Conservation (phyloP, 768 basidiomycete genomes). For the Exsudoporus frostii region DNA sequence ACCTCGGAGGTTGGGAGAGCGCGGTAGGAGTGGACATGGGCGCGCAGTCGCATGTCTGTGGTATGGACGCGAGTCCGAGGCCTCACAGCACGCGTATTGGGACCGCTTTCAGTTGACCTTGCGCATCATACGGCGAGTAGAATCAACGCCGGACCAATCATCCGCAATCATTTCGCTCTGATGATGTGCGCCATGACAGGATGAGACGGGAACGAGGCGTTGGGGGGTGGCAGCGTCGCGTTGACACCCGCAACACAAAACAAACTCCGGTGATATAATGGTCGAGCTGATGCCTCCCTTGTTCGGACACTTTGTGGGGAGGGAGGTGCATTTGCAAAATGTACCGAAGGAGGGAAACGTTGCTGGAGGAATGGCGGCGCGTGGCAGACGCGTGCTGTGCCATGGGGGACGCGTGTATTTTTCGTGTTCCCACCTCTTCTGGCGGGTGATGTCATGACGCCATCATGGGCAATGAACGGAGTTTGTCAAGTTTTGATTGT, state of each 20-base stretch:
- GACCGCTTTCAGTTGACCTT: not conserved
- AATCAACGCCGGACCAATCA: not conserved
- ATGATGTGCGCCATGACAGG: not conserved
- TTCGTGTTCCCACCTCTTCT: conserved; percentile 8
- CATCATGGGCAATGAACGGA: conserved; percentile 4
- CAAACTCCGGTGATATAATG: conserved; percentile 3
- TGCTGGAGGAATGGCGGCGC: conserved; percentile 7
- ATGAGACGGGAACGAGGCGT: conserved; percentile 12
- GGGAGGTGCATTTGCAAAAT: not conserved
- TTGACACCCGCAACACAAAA: not conserved
- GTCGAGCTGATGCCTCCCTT: not conserved
- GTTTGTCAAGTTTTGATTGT: conserved; percentile 7
- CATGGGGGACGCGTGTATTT: conserved; percentile 26
- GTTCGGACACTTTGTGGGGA: conserved; percentile 5
- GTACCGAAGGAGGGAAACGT: conserved; percentile 2
- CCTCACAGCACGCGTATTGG: conserved; percentile 1
- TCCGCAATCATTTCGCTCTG: not conserved
- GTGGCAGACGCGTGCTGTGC: conserved; percentile 29
- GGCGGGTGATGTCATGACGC: conserved; percentile 18
- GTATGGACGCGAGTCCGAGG: conserved; percentile 12
- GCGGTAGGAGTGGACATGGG: conserved; percentile 7
- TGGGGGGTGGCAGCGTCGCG: conserved; percentile 2
- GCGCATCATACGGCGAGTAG: not conserved
- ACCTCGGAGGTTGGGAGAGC: conserved; percentile 8
- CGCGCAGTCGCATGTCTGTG: conserved; percentile 5